Percentiles rank a stretch among this genome's conserved stretches.
Conservation (phyloP, 352 stramenopile species). For the Phytophthora tentaculata region DNA sequence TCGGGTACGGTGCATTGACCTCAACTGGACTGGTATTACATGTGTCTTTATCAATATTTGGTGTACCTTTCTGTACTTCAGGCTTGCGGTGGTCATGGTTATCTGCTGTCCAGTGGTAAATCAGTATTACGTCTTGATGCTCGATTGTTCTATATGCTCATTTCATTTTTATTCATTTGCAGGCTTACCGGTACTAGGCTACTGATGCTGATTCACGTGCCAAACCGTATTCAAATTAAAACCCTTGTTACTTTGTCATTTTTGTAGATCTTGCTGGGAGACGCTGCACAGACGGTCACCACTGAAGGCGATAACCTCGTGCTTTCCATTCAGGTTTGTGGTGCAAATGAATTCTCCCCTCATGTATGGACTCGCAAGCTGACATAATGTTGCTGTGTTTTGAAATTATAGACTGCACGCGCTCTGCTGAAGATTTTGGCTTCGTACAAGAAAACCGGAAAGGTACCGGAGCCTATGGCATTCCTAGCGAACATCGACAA, state of each 20-base stretch:
- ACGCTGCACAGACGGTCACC: constrained; percentile 94
- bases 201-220: neutral
- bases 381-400: too few species aligned
- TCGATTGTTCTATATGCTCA: too few species aligned
- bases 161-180: too few species aligned
- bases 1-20: constrained; percentile 33
- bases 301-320: constrained; percentile 97
- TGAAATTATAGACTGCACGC: constrained; percentile 32
- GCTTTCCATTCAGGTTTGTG: constrained; percentile 88
- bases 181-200: constrained; percentile 44
- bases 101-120: constrained; percentile 85
- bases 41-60: neutral
- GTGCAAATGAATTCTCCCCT: neutral
- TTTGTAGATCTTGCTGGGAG: constrained; percentile 74
- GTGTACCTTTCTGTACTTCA: constrained; percentile 5
- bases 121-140: too few species aligned
- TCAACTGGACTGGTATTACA: constrained; percentile 58
- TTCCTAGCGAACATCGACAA: constrained; percentile 59
- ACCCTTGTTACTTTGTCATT: constrained; percentile 1
- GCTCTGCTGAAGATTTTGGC: constrained; percentile 56
- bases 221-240: too few species aligned
- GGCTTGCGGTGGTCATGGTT: constrained; percentile 95
- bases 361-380: neutral
- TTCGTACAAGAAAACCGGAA: constrained; percentile 33
- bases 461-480: constrained; percentile 4